These are phyloP conservation scores for Escovopsis sp. DNA, from an alignment of 2,329 filamentous ascomycete genomes.

Conservation along the genomic window DNA sequence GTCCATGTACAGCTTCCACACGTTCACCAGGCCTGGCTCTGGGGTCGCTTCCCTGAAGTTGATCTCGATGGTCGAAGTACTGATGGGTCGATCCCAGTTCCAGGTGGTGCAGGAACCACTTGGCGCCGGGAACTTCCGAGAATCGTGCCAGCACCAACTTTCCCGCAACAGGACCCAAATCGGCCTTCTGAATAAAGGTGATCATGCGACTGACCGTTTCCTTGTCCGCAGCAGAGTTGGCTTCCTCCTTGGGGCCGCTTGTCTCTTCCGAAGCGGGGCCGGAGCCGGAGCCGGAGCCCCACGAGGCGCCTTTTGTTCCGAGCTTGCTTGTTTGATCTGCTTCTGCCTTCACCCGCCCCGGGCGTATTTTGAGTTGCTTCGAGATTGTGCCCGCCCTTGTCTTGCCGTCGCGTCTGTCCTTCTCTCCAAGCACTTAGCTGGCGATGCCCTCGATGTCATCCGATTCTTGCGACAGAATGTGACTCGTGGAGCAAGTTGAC, in stretches of 20 bases:
- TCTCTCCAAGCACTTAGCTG: neutral
- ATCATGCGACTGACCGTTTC: conserved; percentile 3
- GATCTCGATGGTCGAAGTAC: conserved; percentile 5
- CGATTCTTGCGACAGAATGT: conserved; percentile 1
- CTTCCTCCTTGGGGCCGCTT: neutral
- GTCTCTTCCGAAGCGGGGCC: neutral
- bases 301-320: neutral
- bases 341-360: neutral
- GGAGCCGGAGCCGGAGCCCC: neutral
- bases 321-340: neutral
- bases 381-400: neutral
- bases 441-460: conserved; percentile 1
- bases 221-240: conserved; percentile 1
- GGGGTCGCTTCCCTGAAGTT: conserved; percentile 2
- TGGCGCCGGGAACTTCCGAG: conserved; percentile 2
- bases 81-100: conserved; percentile 5
- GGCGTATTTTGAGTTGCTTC: neutral
- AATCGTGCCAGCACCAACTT: conserved; percentile 6
- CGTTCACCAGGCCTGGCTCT: conserved; percentile 2
- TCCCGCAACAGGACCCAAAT: conserved; percentile 3
- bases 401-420: neutral
- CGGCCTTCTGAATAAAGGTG: conserved; percentile 4
- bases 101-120: conserved; percentile 6
- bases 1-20: conserved; percentile 5
- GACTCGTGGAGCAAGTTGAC: conserved; percentile 3